Base-by-base conservation (phyloP, 805 yeast species). In the Kuraishia borneana region DNA sequence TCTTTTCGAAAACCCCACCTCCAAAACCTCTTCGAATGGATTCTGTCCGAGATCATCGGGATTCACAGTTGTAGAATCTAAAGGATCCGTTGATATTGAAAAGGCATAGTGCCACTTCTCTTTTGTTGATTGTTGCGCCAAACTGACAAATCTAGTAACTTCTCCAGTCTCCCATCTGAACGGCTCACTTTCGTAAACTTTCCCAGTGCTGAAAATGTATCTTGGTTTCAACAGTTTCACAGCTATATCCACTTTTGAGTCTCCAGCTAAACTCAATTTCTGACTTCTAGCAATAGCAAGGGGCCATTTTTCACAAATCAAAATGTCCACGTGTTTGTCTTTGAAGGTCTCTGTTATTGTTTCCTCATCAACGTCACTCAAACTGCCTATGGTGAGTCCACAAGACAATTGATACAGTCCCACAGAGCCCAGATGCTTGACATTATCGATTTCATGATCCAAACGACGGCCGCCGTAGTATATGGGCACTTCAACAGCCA, bases 21-120 rank as follows among this genome's bases (percentile, higher is more conserved):
- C 20, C 7, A 20, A 19, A 26, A 21, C 25, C 27, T 30, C n/a
- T 13, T 27, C 38, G 39, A 38, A 62, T 3, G 70, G 67, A 36
- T 61, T 62, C 17, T 39, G 33, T 3, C 53, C 48, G 3, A 51
- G 10, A 33, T 46, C 47, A 2, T 31, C 14, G 3, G 35, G 28
- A 14, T 39, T 39, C 14, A 47, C 44, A 0, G 16, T 7, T 8
- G 58, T 54, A 3, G 44, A 46, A 2, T 40, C 39, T 4, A 37
- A 31, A 3, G 50, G 48, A 14, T 51, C 58, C 21, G 52, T 36
- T 33, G 47, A 47, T 20, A 73, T 34, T 25, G 62, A 63, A 41
- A 83, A 83, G 0, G 94, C 95, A 56, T 83, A 84, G 40, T 74
- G 77, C 88, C 89, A 84, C 48, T 68, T 70, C 3, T 59, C 65